These are phyloP conservation scores for Aspergillus sclerotialis DNA, from an alignment of 2,329 filamentous ascomycete genomes.

Conservation along the genomic window DNA sequence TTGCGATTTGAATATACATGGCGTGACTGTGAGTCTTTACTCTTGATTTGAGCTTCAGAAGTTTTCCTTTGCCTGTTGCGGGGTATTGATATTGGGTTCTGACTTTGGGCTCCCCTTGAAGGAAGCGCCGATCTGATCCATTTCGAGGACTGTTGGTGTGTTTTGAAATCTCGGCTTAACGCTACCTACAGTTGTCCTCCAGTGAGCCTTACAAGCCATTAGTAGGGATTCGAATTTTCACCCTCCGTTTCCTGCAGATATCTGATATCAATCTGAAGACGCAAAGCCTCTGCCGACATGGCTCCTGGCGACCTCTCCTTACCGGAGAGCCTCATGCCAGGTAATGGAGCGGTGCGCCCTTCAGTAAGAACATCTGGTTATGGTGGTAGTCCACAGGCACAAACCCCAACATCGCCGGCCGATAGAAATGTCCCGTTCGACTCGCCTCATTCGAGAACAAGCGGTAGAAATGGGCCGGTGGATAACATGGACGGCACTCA, in stretches of 20 bases:
- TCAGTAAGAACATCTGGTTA: conserved; percentile 31
- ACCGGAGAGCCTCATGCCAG: conserved; percentile 37
- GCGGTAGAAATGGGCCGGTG: conserved; percentile 14
- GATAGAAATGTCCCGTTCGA: conserved; percentile 29
- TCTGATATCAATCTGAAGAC: conserved; percentile 5
- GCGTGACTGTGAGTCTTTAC: conserved; percentile 16
- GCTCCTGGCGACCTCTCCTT: conserved; percentile 34
- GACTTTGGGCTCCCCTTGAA: neutral
- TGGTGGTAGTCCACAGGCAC: conserved; percentile 26
- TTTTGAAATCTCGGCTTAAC: neutral
- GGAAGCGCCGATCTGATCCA: neutral
- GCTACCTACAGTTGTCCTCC: neutral
- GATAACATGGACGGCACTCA: conserved; percentile 18
- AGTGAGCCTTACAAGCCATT: no score
- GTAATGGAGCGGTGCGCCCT: conserved; percentile 32
- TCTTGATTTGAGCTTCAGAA: conserved; percentile 3
- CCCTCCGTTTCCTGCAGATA: neutral
- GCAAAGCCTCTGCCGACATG: conserved; percentile 23
- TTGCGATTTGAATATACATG: conserved; percentile 16
- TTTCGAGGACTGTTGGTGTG: neutral
- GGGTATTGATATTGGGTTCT: neutral
- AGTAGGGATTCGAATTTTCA: no score
- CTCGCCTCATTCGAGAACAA: conserved; percentile 26
- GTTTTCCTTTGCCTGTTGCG: neutral
- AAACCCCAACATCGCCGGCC: conserved; percentile 35